Evolutionary conservation across 768 basidiomycete genomes (phyloP), one percentile per base, ranked within the genome.

Genomic region (Lactarius vividus): DNA sequence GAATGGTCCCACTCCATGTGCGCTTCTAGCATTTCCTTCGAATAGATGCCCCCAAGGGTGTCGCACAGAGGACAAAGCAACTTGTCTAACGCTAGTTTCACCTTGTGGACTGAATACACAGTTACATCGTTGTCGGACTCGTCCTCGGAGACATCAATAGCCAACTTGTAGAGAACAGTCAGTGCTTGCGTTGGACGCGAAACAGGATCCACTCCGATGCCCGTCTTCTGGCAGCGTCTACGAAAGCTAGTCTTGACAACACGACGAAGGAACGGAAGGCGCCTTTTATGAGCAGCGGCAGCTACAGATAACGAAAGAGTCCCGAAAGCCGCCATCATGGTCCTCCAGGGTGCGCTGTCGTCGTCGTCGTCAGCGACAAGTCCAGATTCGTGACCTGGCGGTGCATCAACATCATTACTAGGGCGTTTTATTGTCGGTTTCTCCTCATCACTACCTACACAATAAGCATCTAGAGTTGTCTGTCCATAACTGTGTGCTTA

Each of bases 11-110:
- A 79, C 9, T 71, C 63, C 28, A 88, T 66, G 70, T 88, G 87
- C n/a, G 71, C 77, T 31, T 71, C 71, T 1, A 88, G 73, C 77
- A 82, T 79, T 31, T 71, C 77, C 15, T 72, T 75, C 28, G 80
- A 82, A 9, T 68, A 57, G 54, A 88, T 84, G 10, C 40, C 46
- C 28, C 74, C 76, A 57, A 84, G 78, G 11, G 84, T 61, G 40
- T 78, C 76, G 69, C 87, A 88, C n/a, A 87, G 68, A 0, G 87
- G 85, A 69, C 87, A 88, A 46, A 73, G 46, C 79, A 82, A 84
- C 2, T 74, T 69, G 23, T 65, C 67, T 72, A 80, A 74, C 11
- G 63, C 70, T 16, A 75, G 74, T 57, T 69, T 71, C 57, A 74
- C 72, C 13, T 67, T 56, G 44, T 69, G 65, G 42, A 67, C 72